These are phyloP conservation scores for Linnemannia schmuckeri DNA, from an alignment of 192 early-diverging fungal genomes.

Conservation along the genomic window DNA sequence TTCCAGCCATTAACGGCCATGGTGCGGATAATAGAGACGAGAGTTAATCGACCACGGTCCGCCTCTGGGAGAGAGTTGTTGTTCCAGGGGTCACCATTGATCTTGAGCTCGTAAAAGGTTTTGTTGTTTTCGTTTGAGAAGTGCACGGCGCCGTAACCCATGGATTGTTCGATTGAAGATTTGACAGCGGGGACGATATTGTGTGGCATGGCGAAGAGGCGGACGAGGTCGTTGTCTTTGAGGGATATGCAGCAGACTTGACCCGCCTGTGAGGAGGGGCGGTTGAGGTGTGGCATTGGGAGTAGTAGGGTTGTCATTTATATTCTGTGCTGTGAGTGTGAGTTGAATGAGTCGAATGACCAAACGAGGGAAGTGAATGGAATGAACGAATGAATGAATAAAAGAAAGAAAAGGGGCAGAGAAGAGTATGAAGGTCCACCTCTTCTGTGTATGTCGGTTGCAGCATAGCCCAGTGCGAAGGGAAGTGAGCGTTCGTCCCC, in stretches of 20 bases:
- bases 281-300: not conserved
- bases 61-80: not conserved
- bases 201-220: not conserved
- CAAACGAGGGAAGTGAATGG: not conserved
- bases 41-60: not conserved
- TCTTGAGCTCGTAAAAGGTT: not conserved
- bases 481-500: not conserved
- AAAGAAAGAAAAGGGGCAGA: not conserved
- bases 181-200: not conserved
- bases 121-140: not conserved
- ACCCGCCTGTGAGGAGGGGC: not conserved
- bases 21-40: not conserved
- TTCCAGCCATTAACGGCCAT: slow-evolving; percentile 5
- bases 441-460: no score
- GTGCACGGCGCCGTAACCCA: not conserved
- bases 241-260: slow-evolving; percentile 6
- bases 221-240: not conserved
- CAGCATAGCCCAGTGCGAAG: not conserved
- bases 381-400: not conserved
- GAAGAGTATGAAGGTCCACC: no score
- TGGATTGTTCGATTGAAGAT: not conserved
- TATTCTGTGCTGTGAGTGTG: no score
- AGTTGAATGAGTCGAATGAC: no score
- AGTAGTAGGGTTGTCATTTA: not conserved
- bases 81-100: not conserved